phyloP scores from a whole-genome alignment of 441 rosid species.

The Aquilaria agallochum region DNA sequence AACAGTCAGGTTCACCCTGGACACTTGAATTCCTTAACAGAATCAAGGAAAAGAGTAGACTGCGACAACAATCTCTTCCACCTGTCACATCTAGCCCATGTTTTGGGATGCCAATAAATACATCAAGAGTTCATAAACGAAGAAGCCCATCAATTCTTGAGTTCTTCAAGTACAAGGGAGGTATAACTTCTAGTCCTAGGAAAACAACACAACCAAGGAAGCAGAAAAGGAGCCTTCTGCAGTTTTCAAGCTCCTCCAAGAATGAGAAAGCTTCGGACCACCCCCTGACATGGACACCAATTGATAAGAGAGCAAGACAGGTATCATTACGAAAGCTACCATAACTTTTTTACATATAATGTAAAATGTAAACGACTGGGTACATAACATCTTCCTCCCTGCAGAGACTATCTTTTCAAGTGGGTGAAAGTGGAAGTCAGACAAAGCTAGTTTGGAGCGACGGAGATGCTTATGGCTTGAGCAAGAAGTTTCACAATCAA shows the following conservation, averaged over 20 bases:
- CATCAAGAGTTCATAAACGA: constrained; percentile 47
- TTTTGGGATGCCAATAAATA: constrained; percentile 29
- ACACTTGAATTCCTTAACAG: constrained; percentile 87
- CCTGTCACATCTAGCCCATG: constrained; percentile 36
- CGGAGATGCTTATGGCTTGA: constrained; percentile 27
- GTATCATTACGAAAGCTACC: constrained; percentile 26
- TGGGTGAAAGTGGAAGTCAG: constrained; percentile 56
- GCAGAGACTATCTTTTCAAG: constrained; percentile 65
- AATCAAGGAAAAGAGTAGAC: constrained; percentile 74
- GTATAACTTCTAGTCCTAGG: constrained; percentile 31
- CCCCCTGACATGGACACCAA: constrained; percentile 52
- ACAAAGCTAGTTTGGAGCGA: constrained; percentile 84
- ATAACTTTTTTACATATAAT: neutral
- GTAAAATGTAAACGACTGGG: neutral
- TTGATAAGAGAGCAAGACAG: constrained; percentile 81
- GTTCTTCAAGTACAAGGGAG: constrained; percentile 75
- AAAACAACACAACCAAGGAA: constrained; percentile 49
- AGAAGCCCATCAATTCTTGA: constrained; percentile 84
- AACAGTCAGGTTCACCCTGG: constrained; percentile 84
- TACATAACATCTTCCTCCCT: constrained; percentile 13
- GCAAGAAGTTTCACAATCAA: constrained; percentile 27
- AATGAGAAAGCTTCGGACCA: constrained; percentile 31
- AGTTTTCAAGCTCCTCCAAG: constrained; percentile 36
- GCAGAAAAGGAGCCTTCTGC: constrained; percentile 42
- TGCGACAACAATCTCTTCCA: constrained; percentile 60